Evolutionary conservation across 805 yeast species (phyloP), one percentile per base, ranked within the genome.

Genomic region (Starmerella floricola): DNA sequence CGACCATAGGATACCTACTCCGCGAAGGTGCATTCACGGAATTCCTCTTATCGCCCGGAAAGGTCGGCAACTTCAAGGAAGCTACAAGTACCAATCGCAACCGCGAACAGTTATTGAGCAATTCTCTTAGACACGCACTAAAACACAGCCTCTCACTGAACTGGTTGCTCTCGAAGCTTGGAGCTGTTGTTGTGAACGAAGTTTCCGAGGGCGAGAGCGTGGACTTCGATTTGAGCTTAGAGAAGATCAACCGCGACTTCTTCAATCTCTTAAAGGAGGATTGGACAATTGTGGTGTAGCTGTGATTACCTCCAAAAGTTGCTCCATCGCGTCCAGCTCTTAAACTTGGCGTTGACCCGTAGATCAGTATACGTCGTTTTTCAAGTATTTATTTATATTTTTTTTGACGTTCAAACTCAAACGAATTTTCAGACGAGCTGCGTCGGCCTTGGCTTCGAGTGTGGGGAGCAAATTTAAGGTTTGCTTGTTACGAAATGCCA

Each of bases 181-280:
- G 37, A 13, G 37, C 37, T 6, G 12, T 4, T 6, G 30, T 34
- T 16, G 17, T 26, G 6, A 8, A 15, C 19, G 29, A 20, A 10
- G 6, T 10, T 6, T 8, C 16, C 8, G 36, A 33, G 21, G 13
- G 5, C 10, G 6, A 16, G 17, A 33, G 12, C 30, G 29, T 34
- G 13, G 37, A 34, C 37, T 16, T 16, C 19, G 37, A 34, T 13
- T 13, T 34, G 13, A 6, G 17, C 35, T 5, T 18, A 13, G 37
- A 34, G 13, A 20, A 34, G 17, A 34, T 34, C 37, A 23, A 13
- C 37, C 17, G 13, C 17, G 37, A 34, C 34, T 11, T 34, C 30
- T 34, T 34, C 19, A 30, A 30, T 17, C 11, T 30, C n/a, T n/a
- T n/a, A n/a, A n/a, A n/a, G n/a, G n/a, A n/a, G n/a, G n/a, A n/a